Base-by-base conservation (phyloP, 306 rosid species). In the Alnus glutinosa region DNA sequence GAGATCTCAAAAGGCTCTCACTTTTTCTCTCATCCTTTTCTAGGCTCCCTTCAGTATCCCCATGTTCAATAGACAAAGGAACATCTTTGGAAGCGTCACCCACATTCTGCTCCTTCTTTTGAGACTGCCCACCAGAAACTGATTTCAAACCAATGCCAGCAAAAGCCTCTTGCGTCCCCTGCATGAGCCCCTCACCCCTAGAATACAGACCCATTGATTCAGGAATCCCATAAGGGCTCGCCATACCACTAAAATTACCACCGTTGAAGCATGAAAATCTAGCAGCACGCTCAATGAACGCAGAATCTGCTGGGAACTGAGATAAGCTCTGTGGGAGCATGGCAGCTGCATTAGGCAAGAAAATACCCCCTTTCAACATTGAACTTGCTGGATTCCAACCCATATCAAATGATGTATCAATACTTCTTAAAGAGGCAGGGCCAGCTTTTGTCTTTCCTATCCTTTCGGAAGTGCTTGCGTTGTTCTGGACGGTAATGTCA, bases 221-320 rank as follows among this genome's bases (percentile, higher is more conserved):
- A 61, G 97, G 89, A 85, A 86, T 68, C 59, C 77, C 86, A 74
- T 88, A 96, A 30, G 94, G 78, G 87, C 85, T 86, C 49, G 82
- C 77, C 83, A 84, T 81, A 15, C 87, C 96, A 55, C 80, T 79
- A 23, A 90, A 87, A 84, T 75, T 88, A 73, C 98, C 96, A 55
- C 88, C 92, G 78, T 63, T 75, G 71, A 96, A 96, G 87, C 97
- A 93, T 3, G 98, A 91, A 58, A 93, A 89, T 77, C 96, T 83
- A 4, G 94, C 97, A 18, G 99, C 99, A 32, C 97, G 87, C 86
- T 96, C 99, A 9, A 96, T 90, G 82, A 93, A 93, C 7, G 87
- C 97, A 32, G 98, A 90, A 81, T 96, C 98, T 49, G 94, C 77
- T 42, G 98, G 99, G 78, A 92, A 84, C 85, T 95, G 98, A 80